Conservation (phyloP, 176 grass and related monocot genomes). For the Hsuehochloa calcarea region DNA sequence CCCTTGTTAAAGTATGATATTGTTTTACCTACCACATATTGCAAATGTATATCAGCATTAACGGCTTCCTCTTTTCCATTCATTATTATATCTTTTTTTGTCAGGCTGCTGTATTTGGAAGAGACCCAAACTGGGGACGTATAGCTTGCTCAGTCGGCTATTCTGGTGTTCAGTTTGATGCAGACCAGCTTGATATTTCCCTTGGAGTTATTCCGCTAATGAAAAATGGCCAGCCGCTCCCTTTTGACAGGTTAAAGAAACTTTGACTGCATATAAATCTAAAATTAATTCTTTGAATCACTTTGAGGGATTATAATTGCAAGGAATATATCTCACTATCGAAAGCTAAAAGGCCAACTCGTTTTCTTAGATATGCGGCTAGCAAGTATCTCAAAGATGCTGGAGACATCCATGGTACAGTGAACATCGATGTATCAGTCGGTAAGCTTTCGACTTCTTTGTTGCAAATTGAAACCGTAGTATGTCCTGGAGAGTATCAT, state of each 20-base stretch:
- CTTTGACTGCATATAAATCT: slow-evolving; percentile 9
- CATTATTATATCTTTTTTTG: slow-evolving; percentile 16
- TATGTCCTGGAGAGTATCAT: slow-evolving; percentile 7
- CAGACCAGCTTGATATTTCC: slow-evolving; percentile 72
- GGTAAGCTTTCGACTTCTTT: slow-evolving; percentile 53
- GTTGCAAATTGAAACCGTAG: neutral
- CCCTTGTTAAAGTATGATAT: slow-evolving; percentile 80
- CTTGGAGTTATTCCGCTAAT: slow-evolving; percentile 82
- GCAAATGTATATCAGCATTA: slow-evolving; percentile 9
- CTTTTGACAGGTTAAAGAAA: slow-evolving; percentile 84
- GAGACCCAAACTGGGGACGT: slow-evolving; percentile 98
- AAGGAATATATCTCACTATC: neutral
- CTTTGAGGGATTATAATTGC: neutral
- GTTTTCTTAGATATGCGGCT: slow-evolving; percentile 52
- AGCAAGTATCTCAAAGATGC: slow-evolving; percentile 85
- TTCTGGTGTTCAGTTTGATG: slow-evolving; percentile 72
- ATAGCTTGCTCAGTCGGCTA: slow-evolving; percentile 96
- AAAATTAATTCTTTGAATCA: slow-evolving; percentile 13
- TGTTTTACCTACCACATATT: slow-evolving; percentile 26
- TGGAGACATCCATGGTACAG: slow-evolving; percentile 81
- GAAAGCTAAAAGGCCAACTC: slow-evolving; percentile 4
- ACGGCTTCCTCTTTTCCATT: slow-evolving; percentile 3
- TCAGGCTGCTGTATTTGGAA: slow-evolving; percentile 90
- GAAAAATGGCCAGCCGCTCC: slow-evolving; percentile 88
- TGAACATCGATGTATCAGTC: slow-evolving; percentile 79